Evolutionary conservation across 208 protist species (phyloP), one percentile per base, ranked within the genome.

Genomic region (Acanthamoeba healyi): DNA sequence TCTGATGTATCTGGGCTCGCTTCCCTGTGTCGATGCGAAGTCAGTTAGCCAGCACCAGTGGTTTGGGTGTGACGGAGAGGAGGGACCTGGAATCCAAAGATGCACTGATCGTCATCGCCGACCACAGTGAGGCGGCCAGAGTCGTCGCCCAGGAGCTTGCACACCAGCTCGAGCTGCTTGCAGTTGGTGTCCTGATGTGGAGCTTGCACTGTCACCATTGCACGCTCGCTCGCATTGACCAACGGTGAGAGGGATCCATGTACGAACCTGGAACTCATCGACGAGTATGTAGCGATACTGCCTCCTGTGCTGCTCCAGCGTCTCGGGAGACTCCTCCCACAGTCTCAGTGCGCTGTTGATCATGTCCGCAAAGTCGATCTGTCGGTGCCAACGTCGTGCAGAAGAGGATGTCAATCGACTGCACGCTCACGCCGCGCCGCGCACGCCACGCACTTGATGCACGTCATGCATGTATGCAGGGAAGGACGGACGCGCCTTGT

Each of bases 351-450:
- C 65, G 9, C 61, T 2, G 22, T 22, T 58, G 26, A 89, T 58
- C 81, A 89, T 89, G 36, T 89, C 81, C 29, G 54, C 54, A 40
- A 89, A 89, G 54, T 89, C 81, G 38, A 89, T 89, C 72, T 82
- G 26, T 22, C 54, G 15, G 15, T 22, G 15, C 54, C 54, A 12
- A 12, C 54, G 54, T n/a, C n/a, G n/a, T n/a, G n/a, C n/a, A n/a
- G n/a, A n/a, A n/a, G n/a, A n/a, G n/a, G n/a, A n/a, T n/a, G n/a
- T n/a, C n/a, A n/a, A n/a, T n/a, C n/a, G n/a, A n/a, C n/a, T n/a
- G n/a, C n/a, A n/a, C n/a, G n/a, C n/a, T n/a, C n/a, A 58, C n/a
- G n/a, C n/a, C n/a, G n/a, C n/a, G n/a, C n/a, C n/a, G n/a, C n/a
- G n/a, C 24, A 17, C 9, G n/a, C 17, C n/a, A 82, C 36, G 2